Evolutionary conservation across 2,329 filamentous ascomycete genomes (phyloP), one percentile per base, ranked within the genome.

Genomic region (Beauveria australis): DNA sequence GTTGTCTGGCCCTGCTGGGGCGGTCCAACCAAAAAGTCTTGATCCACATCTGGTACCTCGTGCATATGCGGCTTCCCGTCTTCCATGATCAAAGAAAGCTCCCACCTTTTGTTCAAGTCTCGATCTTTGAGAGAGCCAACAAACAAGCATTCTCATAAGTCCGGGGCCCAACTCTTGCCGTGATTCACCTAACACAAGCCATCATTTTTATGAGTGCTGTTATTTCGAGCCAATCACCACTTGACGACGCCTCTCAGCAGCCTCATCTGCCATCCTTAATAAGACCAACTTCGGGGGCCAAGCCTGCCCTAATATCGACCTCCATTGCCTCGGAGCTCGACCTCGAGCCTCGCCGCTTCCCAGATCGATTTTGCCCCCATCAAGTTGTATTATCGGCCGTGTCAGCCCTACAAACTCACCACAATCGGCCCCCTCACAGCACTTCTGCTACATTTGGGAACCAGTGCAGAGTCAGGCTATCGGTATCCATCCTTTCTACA

Each of bases 301-400:
- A 40, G 3, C 2, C 14, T 33, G 22, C 55, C 28, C 19, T 49
- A 19, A 18, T 58, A 9, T 14, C 16, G 10, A 41, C 22, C 19
- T 57, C 30, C 22, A 41, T 43, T 8, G 46, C 44, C 28, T 41
- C 44, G 41, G 46, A 49, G 41, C 44, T 43, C 28, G 8, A 22
- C 22, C 28, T 22, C 22, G 16, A 51, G 46, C 55, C 55, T 58
- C 46, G 19, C 22, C 19, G 33, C 8, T 28, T 40, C 18, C 54
- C 12, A 22, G 44, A 46, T 43, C 55, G 55, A 58, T 58, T 49
- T 5, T 58, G 55, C 46, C 55, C 55, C 55, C 55, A 41, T 58
- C 44, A 49, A n/a, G 30, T 43, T 19, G 22, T 46, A 41, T 14
- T 24, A 43, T 26, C 55, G 55, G 28, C 26, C 53, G 3, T 28